Evolutionary conservation across 2,329 filamentous ascomycete genomes (phyloP).

Genomic region (Diaporthe sp.): DNA sequence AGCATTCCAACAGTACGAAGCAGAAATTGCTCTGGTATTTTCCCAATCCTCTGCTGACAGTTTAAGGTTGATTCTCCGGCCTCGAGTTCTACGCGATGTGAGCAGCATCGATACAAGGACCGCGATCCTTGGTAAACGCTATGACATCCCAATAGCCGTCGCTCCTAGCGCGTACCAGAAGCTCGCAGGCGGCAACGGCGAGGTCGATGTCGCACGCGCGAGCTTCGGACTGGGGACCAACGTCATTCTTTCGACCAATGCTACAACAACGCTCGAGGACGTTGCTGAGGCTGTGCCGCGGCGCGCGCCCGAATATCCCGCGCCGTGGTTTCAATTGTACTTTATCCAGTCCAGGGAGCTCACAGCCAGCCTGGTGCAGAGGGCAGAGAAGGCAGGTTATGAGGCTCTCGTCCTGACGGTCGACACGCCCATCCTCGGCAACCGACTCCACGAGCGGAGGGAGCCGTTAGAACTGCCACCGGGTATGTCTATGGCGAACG

Average conservation of each 20-base stretch:
- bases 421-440: not conserved
- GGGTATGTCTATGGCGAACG: not conserved
- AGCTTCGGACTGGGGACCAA: slow-evolving; percentile 52
- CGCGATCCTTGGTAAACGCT: slow-evolving; percentile 54
- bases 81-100: slow-evolving; percentile 55
- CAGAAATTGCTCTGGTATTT: not conserved
- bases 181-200: slow-evolving; percentile 63
- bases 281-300: slow-evolving; percentile 45
- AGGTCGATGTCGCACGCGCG: slow-evolving; percentile 59
- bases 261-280: slow-evolving; percentile 56
- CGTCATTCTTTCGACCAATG: slow-evolving; percentile 60
- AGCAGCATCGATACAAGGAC: slow-evolving; percentile 50
- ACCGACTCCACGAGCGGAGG: not conserved
- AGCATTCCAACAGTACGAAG: not conserved
- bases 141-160: slow-evolving; percentile 63
- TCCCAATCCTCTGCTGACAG: not conserved
- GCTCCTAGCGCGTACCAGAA: slow-evolving; percentile 64
- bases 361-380: not conserved
- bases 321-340: not conserved
- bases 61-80: slow-evolving; percentile 44
- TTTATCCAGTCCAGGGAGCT: not conserved
- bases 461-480: not conserved
- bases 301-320: not conserved
- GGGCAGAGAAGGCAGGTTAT: not conserved
- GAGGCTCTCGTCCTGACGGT: not conserved